Evolutionary conservation across 164 flowering plant genomes (phyloP).

Genomic region (Paratinospora sagittata): DNA sequence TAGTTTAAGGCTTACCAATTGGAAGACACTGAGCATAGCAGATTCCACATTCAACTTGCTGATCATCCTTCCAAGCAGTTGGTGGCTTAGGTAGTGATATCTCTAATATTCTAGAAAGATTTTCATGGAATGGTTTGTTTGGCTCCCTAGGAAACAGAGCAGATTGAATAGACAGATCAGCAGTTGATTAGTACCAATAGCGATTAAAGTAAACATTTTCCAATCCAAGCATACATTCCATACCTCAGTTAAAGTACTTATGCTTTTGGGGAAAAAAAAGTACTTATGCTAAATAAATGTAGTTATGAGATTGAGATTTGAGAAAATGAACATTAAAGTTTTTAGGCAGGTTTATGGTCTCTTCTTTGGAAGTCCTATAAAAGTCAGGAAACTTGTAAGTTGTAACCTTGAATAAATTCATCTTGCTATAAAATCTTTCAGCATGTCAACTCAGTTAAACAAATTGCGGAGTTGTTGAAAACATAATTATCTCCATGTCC

Average conservation of each 20-base stretch:
- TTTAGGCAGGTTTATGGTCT: not conserved
- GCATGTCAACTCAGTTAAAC: not conserved
- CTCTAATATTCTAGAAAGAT: slow-evolving; percentile 48
- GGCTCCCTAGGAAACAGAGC: slow-evolving; percentile 35
- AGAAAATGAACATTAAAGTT: not conserved
- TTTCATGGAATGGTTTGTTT: slow-evolving; percentile 47
- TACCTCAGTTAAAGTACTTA: too few relatives aligned
- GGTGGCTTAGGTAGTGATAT: slow-evolving; percentile 47
- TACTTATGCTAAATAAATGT: not conserved
- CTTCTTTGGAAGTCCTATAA: not conserved
- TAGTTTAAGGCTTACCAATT: slow-evolving; percentile 33
- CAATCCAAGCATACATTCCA: not conserved
- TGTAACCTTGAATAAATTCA: not conserved
- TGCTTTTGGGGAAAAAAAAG: too few relatives aligned
- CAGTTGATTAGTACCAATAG: not conserved
- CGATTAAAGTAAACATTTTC: not conserved
- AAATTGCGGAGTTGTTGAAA: too few relatives aligned
- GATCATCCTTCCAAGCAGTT: slow-evolving; percentile 27
- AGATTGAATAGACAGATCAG: not conserved
- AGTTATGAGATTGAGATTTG: not conserved
- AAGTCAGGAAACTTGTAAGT: not conserved
- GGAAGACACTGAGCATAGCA: slow-evolving; percentile 85
- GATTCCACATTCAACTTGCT: slow-evolving; percentile 77
- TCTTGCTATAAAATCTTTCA: not conserved
- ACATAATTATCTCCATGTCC: too few relatives aligned